Percentiles rank a stretch among this genome's conserved stretches.
These are phyloP conservation scores for Aeminium ludgeri DNA, from an alignment of 495 filamentous ascomycete species.

Conservation along the genomic window DNA sequence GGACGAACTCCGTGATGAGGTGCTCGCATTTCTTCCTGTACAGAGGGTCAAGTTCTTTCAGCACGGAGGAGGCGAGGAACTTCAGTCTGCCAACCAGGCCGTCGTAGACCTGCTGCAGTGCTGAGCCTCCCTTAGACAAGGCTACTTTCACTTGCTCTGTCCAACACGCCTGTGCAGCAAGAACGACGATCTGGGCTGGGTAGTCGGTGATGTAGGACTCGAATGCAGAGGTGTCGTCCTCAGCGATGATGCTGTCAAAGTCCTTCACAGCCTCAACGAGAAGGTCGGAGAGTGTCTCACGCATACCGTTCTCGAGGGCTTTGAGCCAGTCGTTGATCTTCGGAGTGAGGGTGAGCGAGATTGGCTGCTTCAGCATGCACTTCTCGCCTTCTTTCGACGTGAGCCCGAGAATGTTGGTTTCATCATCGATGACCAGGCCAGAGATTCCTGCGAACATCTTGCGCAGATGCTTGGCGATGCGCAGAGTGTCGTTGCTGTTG, in stretches of 20 bases:
- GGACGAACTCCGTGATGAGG: conserved; percentile 96
- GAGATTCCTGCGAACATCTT: conserved; percentile 98
- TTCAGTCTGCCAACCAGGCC: conserved; percentile 65
- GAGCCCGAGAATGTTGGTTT: conserved; percentile 68
- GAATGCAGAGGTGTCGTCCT: conserved; percentile 46
- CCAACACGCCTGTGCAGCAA: conserved; percentile 92
- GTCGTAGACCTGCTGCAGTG: conserved; percentile 51
- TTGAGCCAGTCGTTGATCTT: conserved; percentile 97
- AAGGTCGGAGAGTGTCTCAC: conserved; percentile 75
- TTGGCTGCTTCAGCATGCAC: conserved; percentile 69
- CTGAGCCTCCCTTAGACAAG: conserved; percentile 48
- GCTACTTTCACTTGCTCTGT: conserved; percentile 65
- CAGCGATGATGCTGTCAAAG: conserved; percentile 44
- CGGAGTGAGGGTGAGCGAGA: conserved; percentile 81
- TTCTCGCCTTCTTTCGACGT: conserved; percentile 92
- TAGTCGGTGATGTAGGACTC: conserved; percentile 61
- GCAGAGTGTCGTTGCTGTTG: conserved; percentile 91
- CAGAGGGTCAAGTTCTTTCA: conserved; percentile 73
- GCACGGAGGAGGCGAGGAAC: conserved; percentile 70
- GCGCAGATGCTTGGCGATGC: conserved; percentile 93
- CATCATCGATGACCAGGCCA: conserved; percentile 79
- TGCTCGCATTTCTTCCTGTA: conserved; percentile 93
- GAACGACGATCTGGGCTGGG: conserved; percentile 86
- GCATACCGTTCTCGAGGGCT: conserved; percentile 84
- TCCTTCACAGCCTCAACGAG: conserved; percentile 70